These are phyloP conservation scores for Austroboletus eburneus DNA, from an alignment of 768 basidiomycete species.

Conservation along the genomic window DNA sequence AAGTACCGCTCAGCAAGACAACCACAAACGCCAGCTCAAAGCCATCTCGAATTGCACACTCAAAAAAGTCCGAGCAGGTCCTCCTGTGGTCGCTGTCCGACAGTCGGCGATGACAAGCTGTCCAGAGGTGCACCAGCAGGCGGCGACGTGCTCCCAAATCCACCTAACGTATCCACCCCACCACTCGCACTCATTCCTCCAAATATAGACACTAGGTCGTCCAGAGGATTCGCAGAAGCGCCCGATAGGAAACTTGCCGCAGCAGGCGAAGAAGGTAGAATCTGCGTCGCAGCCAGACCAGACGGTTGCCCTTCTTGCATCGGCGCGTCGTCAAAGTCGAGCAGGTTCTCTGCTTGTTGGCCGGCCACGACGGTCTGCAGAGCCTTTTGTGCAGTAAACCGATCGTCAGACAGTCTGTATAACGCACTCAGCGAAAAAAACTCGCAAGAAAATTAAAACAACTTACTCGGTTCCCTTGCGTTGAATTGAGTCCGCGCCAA, in stretches of 20 bases:
- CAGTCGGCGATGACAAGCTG: conserved; percentile 13
- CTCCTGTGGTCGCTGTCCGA: conserved; percentile 39
- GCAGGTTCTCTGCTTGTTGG: conserved; percentile 90
- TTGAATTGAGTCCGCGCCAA: conserved; percentile 78
- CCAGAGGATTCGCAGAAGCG: conserved; percentile 83
- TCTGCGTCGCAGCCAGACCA: conserved; percentile 73
- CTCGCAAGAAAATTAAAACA: conserved; percentile 1
- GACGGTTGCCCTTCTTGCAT: conserved; percentile 57
- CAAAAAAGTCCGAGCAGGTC: conserved; percentile 57
- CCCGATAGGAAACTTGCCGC: conserved; percentile 72
- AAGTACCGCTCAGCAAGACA: too few relatives aligned
- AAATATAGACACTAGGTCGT: conserved; percentile 93
- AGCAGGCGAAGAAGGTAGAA: conserved; percentile 66
- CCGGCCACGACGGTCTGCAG: conserved; percentile 89
- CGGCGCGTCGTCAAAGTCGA: conserved; percentile 85
- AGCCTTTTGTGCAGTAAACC: conserved; percentile 71
- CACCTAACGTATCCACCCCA: conserved; percentile 14
- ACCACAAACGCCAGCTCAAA: neutral
- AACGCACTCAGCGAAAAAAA: conserved; percentile 1
- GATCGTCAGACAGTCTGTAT: conserved; percentile 60
- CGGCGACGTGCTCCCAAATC: conserved; percentile 16
- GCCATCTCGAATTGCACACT: conserved; percentile 4
- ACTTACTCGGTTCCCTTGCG: conserved; percentile 59
- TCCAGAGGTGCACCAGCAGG: conserved; percentile 17
- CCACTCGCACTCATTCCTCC: conserved; percentile 44